Evolutionary conservation across 139 green algal genomes (phyloP).

Genomic region (Chlamydomonas urium): DNA sequence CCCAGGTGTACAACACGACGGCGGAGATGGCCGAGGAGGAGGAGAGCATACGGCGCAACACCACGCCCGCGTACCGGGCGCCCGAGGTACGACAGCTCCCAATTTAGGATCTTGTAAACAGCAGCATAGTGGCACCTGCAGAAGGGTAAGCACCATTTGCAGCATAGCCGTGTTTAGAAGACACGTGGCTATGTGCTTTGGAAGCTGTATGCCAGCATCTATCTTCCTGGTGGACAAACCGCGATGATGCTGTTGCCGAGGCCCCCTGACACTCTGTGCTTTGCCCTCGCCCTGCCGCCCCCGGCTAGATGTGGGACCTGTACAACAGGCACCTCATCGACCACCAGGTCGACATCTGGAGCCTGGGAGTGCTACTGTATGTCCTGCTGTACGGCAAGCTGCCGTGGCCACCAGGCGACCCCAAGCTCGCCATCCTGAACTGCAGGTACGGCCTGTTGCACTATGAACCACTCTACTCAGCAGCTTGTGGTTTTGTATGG

Average conservation of each 20-base stretch:
- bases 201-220: too few relatives aligned
- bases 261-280: too few relatives aligned
- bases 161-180: too few relatives aligned
- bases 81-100: too few relatives aligned
- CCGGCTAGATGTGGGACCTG: slow-evolving; percentile 93
- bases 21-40: slow-evolving; percentile 73
- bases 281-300: too few relatives aligned
- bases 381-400: slow-evolving; percentile 71
- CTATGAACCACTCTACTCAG: too few relatives aligned
- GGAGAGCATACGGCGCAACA: slow-evolving; percentile 78
- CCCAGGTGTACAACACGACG: slow-evolving; percentile 47
- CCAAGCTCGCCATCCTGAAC: slow-evolving; percentile 78
- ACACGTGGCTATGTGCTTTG: too few relatives aligned
- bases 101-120: too few relatives aligned
- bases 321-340: slow-evolving; percentile 67
- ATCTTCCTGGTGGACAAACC: too few relatives aligned
- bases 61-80: slow-evolving; percentile 88
- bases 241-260: too few relatives aligned
- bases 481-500: neutral
- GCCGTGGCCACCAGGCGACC: slow-evolving; percentile 77
- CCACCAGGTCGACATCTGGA: slow-evolving; percentile 79
- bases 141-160: too few relatives aligned
- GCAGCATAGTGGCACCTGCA: too few relatives aligned
- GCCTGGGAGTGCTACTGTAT: slow-evolving; percentile 81
- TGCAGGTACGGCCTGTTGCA: slow-evolving; percentile 64